Conservation (phyloP, 108 stramenopile species). For the Nannochloropsis oceanica region DNA sequence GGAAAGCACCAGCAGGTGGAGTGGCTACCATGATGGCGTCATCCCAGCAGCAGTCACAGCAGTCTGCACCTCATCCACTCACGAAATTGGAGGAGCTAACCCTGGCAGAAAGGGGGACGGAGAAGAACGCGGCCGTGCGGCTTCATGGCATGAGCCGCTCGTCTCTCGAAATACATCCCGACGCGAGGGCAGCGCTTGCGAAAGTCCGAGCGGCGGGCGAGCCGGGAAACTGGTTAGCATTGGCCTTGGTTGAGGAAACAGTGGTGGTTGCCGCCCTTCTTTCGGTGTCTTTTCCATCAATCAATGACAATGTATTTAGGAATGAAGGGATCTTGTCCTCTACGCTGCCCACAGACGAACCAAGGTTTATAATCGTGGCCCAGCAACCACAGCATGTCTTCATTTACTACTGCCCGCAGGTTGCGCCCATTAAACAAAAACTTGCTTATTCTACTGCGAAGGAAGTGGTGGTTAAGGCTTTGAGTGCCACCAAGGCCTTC, state of each 20-base stretch:
- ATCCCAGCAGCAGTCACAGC: too few species aligned
- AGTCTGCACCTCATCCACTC: too few species aligned
- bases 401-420: neutral
- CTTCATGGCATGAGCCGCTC: neutral
- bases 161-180: neutral
- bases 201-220: neutral
- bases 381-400: neutral
- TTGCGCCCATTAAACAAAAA: neutral
- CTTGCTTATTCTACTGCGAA: neutral
- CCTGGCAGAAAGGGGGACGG: neutral
- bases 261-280: neutral
- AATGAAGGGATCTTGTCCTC: neutral
- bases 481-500: neutral
- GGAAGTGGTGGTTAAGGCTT: neutral
- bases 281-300: neutral
- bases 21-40: neutral
- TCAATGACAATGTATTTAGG: neutral
- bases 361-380: neutral
- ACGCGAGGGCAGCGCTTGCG: neutral
- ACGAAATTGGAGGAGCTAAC: neutral
- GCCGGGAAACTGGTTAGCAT: neutral
- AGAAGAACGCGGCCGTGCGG: neutral
- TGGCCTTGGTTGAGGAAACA: neutral
- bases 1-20: neutral
- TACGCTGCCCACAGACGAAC: neutral